phyloP scores from a whole-genome alignment of 2,329 filamentous ascomycete species.

The Trichoderma sp. region DNA sequence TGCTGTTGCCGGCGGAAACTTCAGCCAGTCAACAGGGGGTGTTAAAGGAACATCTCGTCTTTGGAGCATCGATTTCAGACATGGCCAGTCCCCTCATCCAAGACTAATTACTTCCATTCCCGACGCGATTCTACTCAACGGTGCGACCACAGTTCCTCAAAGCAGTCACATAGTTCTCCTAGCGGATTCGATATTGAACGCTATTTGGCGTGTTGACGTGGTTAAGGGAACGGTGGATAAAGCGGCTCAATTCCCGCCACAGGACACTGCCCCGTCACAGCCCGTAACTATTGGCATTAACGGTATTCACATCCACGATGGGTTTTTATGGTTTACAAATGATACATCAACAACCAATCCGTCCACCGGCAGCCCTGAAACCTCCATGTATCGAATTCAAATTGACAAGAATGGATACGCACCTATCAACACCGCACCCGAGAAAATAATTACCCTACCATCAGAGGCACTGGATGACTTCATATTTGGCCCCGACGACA shows the following conservation, averaged over 20 bases:
- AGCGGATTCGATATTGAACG: neutral
- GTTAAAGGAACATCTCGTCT: neutral
- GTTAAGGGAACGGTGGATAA: neutral
- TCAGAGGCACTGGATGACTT: neutral
- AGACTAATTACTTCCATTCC: neutral
- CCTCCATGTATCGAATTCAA: neutral
- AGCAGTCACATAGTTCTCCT: neutral
- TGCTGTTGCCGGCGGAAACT: neutral
- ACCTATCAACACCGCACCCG: neutral
- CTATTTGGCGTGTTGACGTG: neutral
- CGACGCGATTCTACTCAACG: neutral
- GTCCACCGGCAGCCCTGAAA: neutral
- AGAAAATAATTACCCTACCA: neutral
- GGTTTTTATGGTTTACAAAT: neutral
- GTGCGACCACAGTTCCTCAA: neutral
- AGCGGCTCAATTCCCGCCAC: neutral
- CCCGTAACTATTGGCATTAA: neutral
- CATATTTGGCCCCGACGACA: neutral
- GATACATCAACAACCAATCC: neutral
- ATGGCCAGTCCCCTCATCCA: neutral
- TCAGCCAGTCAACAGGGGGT: neutral
- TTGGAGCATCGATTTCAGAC: neutral
- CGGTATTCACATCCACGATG: neutral
- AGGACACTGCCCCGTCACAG: neutral
- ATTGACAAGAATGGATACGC: neutral